Evolutionary conservation across 345 rosid genomes (phyloP), one percentile per base, ranked within the genome.

Genomic region (Mangifera indica): DNA sequence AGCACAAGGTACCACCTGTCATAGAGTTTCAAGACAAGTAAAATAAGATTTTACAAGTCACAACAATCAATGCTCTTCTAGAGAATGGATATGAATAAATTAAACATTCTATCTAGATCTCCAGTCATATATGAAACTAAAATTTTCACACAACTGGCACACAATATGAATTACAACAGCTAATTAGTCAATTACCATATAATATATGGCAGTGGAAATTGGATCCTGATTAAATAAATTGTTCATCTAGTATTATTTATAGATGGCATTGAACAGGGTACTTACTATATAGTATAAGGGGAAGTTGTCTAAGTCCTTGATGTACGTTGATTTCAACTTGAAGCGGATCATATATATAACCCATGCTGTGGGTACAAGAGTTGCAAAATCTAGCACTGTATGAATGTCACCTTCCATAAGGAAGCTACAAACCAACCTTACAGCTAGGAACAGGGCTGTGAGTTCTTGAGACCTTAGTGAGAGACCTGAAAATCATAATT

Each of bases 381-480:
- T 83, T 13, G 87, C 79, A 25, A 85, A 59, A 83, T 93, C 98
- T 0, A 93, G 82, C 44, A 83, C 8, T 4, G 96, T 86, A 63
- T 91, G 94, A 63, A 87, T 82, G 59, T 93, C 84, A 18, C 67
- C 73, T 74, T 85, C 94, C 70, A 87, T 63, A 54, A 45, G 34
- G 58, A 67, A 44, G 64, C 94, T 87, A 45, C 83, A 83, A 5
- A 63, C 32, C 48, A 89, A 52, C 78, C 97, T 85, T 60, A 86
- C 87, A 10, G 77, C 84, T 22, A 91, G 78, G 80, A 88, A 93
- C 40, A 82, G 8, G 10, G 91, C 93, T 22, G 97, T 93, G 69
- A 89, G 82, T 56, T 86, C 89, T 80, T 93, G 97, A 65, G 83
- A 78, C 85, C 80, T 91, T 7, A 93, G 79, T 7, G 98, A 93